Percentiles rank a stretch among this genome's conserved stretches.
Conservation (phyloP, 331 rosid species). For the Telfairia occidentalis region DNA sequence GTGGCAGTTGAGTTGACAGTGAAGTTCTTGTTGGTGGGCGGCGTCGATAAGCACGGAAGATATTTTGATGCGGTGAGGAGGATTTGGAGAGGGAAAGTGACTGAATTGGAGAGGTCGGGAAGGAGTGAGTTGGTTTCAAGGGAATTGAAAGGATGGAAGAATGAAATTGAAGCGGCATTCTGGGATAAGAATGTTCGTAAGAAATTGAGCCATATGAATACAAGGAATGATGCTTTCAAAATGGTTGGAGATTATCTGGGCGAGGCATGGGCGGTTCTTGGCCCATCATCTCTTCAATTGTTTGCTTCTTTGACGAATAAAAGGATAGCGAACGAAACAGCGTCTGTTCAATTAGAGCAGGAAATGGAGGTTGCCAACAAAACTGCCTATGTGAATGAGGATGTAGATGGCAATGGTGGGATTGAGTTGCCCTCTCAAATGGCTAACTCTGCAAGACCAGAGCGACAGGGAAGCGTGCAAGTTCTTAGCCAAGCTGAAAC, state of each 20-base stretch:
- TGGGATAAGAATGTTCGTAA: conserved; percentile 25
- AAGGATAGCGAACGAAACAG: background rate
- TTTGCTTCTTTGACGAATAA: conserved; percentile 11
- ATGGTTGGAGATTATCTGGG: conserved; percentile 27
- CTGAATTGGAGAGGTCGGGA: conserved; percentile 15
- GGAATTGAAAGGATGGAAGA: conserved; percentile 21
- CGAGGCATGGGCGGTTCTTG: conserved; percentile 47
- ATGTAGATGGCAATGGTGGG: background rate
- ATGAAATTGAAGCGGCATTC: conserved; percentile 46
- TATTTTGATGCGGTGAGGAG: conserved; percentile 22
- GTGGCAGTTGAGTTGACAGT: conserved; percentile 59
- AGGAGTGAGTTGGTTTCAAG: conserved; percentile 16
- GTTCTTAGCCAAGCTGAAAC: background rate
- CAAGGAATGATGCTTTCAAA: conserved; percentile 35
- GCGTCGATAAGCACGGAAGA: conserved; percentile 6
- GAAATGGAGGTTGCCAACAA: background rate
- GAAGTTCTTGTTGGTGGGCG: conserved; percentile 18
- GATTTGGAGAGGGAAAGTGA: conserved; percentile 31
- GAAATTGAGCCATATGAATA: conserved; percentile 35
- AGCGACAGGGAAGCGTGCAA: background rate
- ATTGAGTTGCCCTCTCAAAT: background rate
- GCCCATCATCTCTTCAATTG: conserved; percentile 38
- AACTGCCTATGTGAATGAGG: background rate
- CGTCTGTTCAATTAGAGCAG: background rate
- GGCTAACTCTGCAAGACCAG: background rate